These are phyloP conservation scores for Diutina scorzettiae DNA, from an alignment of 1,139 yeast species.

Conservation along the genomic window DNA sequence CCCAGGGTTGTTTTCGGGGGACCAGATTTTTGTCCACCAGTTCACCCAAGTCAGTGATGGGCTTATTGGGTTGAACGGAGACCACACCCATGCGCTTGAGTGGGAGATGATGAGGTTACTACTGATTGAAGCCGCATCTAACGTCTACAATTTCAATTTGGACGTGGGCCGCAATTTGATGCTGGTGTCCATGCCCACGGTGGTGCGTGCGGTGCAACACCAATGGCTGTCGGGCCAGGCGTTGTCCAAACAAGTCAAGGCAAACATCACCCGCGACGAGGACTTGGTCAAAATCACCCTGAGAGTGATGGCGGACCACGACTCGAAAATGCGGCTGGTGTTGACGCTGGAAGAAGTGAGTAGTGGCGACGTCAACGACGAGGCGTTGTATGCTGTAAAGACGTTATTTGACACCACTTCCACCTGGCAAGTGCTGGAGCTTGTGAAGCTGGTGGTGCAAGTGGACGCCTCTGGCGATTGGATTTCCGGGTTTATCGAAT, in stretches of 20 bases:
- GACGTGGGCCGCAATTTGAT: conserved; percentile 27
- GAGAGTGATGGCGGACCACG: conserved; percentile 7
- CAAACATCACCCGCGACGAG: background rate
- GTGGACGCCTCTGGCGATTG: conserved; percentile 28
- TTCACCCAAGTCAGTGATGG: conserved; percentile 31
- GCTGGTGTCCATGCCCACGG: conserved; percentile 27
- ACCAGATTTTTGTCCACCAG: conserved; percentile 42
- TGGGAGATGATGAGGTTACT: conserved; percentile 30
- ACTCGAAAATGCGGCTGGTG: conserved; percentile 16
- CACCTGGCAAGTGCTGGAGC: conserved; percentile 34
- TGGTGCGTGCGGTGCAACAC: conserved; percentile 20
- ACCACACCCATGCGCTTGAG: conserved; percentile 26
- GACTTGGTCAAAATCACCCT: conserved; percentile 12
- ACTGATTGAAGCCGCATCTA: conserved; percentile 31
- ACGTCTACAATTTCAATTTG: conserved; percentile 28
- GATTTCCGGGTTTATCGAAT: conserved; percentile 48
- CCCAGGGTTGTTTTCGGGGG: conserved; percentile 62
- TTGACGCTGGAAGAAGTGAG: conserved; percentile 21
- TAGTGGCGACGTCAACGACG: conserved; percentile 21
- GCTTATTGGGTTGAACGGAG: conserved; percentile 20
- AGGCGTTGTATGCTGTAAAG: conserved; percentile 32
- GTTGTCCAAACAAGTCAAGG: background rate
- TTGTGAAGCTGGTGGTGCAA: conserved; percentile 32
- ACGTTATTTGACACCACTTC: conserved; percentile 40
- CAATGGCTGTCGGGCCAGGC: conserved; percentile 2